A percentile compares a stretch with the other conserved stretches of the same genome.
These are phyloP conservation scores for Fraxinus latifolia DNA, from an alignment of 305 asterid genomes.

Conservation along the genomic window DNA sequence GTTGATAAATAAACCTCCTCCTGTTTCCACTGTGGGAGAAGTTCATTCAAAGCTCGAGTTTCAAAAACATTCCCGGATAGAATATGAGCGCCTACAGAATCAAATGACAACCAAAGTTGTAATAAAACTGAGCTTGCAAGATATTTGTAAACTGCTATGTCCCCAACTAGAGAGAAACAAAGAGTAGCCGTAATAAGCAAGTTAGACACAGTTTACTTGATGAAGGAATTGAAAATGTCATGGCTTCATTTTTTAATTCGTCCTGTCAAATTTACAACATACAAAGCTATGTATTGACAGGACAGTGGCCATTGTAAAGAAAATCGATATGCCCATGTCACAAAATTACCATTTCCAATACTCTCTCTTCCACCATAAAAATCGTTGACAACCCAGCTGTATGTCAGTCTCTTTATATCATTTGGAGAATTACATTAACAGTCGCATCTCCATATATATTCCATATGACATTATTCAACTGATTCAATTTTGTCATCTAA, in stretches of 20 bases:
- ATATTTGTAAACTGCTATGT: constrained; percentile 3
- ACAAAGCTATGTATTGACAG: background rate
- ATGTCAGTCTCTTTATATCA: background rate
- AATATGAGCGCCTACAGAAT: constrained; percentile 81
- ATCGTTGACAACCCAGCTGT: background rate
- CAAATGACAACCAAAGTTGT: constrained; percentile 13
- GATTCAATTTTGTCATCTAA: background rate
- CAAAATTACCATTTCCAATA: background rate
- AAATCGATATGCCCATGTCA: background rate
- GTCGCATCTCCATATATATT: background rate
- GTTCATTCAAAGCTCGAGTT: constrained; percentile 92
- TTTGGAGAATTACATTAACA: background rate
- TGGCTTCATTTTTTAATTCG: background rate
- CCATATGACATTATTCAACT: background rate
- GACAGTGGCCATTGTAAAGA: background rate
- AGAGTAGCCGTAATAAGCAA: constrained; percentile 5
- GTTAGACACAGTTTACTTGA: background rate
- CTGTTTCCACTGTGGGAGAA: constrained; percentile 81
- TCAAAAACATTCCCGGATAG: constrained; percentile 95
- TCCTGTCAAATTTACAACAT: background rate
- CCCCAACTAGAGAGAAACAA: constrained; percentile 14
- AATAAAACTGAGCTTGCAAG: background rate
- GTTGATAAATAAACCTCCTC: constrained; percentile 59
- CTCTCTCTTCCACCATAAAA: background rate
- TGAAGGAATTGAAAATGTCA: background rate